Evolutionary conservation across 306 rosid genomes (phyloP).

Genomic region (Cercis canadensis): DNA sequence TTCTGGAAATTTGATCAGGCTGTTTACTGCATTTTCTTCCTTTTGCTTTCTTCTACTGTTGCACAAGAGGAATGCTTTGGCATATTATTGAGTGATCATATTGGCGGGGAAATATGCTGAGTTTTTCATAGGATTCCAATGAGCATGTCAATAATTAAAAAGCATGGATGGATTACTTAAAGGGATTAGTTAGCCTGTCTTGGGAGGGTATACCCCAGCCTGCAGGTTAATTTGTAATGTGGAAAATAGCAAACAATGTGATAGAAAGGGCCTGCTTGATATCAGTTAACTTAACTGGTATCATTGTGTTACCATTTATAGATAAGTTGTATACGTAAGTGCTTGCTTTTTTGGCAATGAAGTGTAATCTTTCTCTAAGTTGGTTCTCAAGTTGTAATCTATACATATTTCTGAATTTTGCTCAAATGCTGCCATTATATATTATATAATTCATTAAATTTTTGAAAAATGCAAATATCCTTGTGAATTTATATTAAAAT

Average conservation of each 20-base stretch:
- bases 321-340: conserved; percentile 12
- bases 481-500: conserved; percentile 32
- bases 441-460: conserved; percentile 10
- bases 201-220: no score
- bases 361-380: neutral
- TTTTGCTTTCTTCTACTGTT: neutral
- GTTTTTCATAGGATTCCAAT: no score
- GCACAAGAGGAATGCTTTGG: no score
- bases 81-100: no score
- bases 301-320: neutral
- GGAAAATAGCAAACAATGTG: no score
- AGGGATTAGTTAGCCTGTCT: no score
- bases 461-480: conserved; percentile 4
- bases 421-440: neutral
- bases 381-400: conserved; percentile 3
- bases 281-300: conserved; percentile 10
- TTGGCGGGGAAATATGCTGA: no score
- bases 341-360: conserved; percentile 6
- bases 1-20: neutral
- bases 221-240: no score
- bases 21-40: neutral
- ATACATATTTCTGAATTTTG: neutral
- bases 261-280: no score
- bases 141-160: no score
- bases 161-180: no score